Evolutionary conservation across 345 rosid genomes (phyloP), one percentile per base, ranked within the genome.

Genomic region (Eucalyptus shirleyi): DNA sequence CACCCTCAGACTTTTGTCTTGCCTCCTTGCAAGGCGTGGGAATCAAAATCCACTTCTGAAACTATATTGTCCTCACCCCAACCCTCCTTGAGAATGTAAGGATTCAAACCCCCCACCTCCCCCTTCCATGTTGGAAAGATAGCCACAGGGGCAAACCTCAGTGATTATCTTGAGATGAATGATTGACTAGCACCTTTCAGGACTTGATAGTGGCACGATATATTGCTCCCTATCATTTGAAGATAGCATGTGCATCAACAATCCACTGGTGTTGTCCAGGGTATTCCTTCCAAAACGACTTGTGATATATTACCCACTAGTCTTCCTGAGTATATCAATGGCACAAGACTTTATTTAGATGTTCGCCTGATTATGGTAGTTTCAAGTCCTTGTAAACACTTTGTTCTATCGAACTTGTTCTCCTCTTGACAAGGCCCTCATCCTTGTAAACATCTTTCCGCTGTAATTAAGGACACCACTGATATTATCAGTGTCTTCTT

Each of bases 141-240:
- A 3, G 3, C 1, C 7, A 50, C 7, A 5, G 0, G 3, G 3
- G 1, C 18, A 50, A 50, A 50, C 1, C 3, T 15, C 51, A 15
- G 1, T 50, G 7, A 3, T 50, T 50, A 30, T 65, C 72, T 30
- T 65, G 72, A 65, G 72, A 65, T 65, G 77, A 65, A 65, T n/a
- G 77, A 65, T 65, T 65, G 77, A 65, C 77, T 6, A 2, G 9
- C 5, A 65, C 21, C 19, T 15, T 65, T 5, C 77, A n/a, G 11
- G 77, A 65, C 37, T 65, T 65, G 77, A 65, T 65, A 7, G 37
- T 7, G 37, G 77, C 77, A n/a, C 37, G 19, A 65, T 65, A 4
- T 65, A 65, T 30, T n/a, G 37, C 5, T 65, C 77, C 34, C 34
- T n/a, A 65, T n/a, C 77, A 30, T 17, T 65, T n/a, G 77, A 65